Base-by-base conservation (phyloP, 805 yeast genomes). In the Suhomyces faveliae region DNA sequence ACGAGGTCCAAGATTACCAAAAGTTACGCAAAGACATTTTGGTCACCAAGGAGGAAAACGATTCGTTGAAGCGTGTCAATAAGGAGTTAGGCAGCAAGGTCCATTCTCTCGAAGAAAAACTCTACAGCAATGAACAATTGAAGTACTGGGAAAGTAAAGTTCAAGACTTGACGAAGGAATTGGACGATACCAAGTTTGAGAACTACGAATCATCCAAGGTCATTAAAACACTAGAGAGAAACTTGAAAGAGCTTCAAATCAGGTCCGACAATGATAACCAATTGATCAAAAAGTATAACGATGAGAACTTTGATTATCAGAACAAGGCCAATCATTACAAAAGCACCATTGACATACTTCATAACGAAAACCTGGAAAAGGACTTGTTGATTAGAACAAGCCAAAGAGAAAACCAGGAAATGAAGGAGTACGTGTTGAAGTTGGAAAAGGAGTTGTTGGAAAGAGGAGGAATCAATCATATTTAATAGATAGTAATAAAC, bases 41-140 rank as follows among this genome's bases (percentile, higher is more conserved):
- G 48, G 80, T 82, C 43, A 63, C 83, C 4, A 66, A 72, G 20
- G 89, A 87, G 62, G 94, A 87, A 59, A 85, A 84, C 57, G 83
- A 81, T 56, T 77, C 85, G 1, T 60, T 86, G 38, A 79, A 77
- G 22, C 83, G 74, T 51, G 76, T 74, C 50, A 81, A 84, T 55
- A 65, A 66, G 29, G 80, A 81, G 42, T 64, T 86, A 51, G 73
- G 68, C 45, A 47, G 50, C 12, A 78, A 79, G 53, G 67, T 80
- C 9, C 61, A 69, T 23, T 71, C 67, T 5, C 58, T 79, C 22
- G 83, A 83, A 53, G 68, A 66, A 1, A 77, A 79, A 49, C 63
- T 79, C 19, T 72, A 74, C 44, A 73, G 75, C 47, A 70, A 76
- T 22, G 76, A 77, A 35, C 85, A 83, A 56, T 75, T 79, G 53